A percentile compares a stretch with the other conserved stretches of the same genome.
phyloP scores from a whole-genome alignment of 164 flowering plant species.

The Euptelea pleiosperma region DNA sequence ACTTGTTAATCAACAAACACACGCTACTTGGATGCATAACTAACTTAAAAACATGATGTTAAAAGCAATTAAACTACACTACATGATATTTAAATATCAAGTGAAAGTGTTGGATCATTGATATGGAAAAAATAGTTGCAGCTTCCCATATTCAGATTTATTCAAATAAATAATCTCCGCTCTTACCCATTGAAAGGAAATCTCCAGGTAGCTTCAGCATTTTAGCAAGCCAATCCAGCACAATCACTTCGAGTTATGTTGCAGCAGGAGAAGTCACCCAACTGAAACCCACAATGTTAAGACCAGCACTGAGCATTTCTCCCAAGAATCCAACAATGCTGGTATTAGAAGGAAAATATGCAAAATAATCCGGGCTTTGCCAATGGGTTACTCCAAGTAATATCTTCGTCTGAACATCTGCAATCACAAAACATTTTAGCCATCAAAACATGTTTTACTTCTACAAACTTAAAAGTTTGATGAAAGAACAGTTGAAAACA shows the following conservation, averaged over 20 bases:
- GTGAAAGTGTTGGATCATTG: too few relatives aligned
- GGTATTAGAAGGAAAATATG: conserved; percentile 88
- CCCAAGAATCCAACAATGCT: conserved; percentile 89
- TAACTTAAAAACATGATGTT: too few relatives aligned
- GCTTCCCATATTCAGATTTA: background rate
- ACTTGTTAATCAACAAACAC: too few relatives aligned
- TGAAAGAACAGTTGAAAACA: background rate
- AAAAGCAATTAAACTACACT: too few relatives aligned
- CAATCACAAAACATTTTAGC: conserved; percentile 14
- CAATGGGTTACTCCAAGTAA: conserved; percentile 95
- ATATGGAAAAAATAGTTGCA: background rate
- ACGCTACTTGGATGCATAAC: too few relatives aligned
- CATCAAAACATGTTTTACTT: background rate
- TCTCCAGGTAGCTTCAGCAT: conserved; percentile 76
- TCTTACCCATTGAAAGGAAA: conserved; percentile 67
- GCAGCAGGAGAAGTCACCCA: conserved; percentile 98
- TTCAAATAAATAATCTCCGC: background rate
- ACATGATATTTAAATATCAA: too few relatives aligned
- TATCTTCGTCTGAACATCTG: conserved; percentile 78
- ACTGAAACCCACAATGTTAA: conserved; percentile 92
- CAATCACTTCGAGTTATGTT: conserved; percentile 91
- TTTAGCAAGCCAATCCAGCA: conserved; percentile 92
- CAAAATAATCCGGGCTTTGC: conserved; percentile 96
- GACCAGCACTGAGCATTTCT: conserved; percentile 93
- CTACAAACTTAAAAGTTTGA: background rate